A percentile compares a stretch with the other conserved stretches of the same genome.
Conservation (phyloP, 2,329 filamentous ascomycete species). For the Coniochaeta sp. region DNA sequence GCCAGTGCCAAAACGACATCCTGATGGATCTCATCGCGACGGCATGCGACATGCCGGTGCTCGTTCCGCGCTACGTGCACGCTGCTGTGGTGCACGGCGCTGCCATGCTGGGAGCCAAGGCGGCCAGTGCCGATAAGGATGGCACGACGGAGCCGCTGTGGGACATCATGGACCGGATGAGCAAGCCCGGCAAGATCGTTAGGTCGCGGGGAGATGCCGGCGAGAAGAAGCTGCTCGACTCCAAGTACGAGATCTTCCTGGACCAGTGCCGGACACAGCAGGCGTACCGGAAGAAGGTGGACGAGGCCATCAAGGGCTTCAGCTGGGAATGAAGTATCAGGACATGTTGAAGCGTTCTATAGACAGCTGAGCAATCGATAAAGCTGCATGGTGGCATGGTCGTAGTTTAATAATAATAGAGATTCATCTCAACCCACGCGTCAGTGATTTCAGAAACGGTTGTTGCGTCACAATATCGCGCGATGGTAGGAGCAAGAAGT, state of each 20-base stretch:
- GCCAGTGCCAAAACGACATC: slow-evolving; percentile 91
- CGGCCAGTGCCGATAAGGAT: slow-evolving; percentile 72
- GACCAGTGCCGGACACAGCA: slow-evolving; percentile 86
- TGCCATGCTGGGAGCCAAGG: slow-evolving; percentile 95
- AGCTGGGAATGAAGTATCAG: slow-evolving; percentile 3
- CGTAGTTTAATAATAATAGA: background rate
- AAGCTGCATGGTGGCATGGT: background rate
- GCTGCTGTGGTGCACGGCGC: slow-evolving; percentile 97
- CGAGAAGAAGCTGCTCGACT: slow-evolving; percentile 73
- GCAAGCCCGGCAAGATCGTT: slow-evolving; percentile 82
- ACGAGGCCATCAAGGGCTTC: slow-evolving; percentile 46
- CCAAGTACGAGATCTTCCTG: slow-evolving; percentile 94
- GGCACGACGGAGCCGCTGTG: slow-evolving; percentile 82
- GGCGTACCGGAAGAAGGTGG: slow-evolving; percentile 70
- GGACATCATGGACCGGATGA: slow-evolving; percentile 97
- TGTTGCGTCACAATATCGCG: background rate
- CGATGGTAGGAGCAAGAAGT: background rate
- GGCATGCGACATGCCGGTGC: slow-evolving; percentile 82
- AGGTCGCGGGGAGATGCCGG: slow-evolving; percentile 62
- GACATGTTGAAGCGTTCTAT: background rate
- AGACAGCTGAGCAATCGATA: background rate
- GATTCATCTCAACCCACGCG: background rate
- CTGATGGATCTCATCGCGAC: slow-evolving; percentile 89
- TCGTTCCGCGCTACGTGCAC: slow-evolving; percentile 90
- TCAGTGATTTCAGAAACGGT: background rate